Conservation (phyloP, 305 asterid species). For the Solanum aculeatissimum region DNA sequence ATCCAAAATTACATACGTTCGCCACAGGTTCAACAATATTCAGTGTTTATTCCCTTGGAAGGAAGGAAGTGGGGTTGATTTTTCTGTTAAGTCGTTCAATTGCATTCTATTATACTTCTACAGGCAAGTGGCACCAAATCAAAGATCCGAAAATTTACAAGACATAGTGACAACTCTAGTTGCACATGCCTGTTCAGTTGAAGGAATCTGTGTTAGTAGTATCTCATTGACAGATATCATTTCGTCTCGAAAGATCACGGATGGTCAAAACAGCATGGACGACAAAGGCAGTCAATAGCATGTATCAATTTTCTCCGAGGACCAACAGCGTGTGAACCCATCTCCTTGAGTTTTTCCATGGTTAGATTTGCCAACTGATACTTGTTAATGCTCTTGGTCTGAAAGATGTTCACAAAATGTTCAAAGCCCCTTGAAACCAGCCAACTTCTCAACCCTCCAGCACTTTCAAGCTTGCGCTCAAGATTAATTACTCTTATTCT, state of each 20-base stretch:
- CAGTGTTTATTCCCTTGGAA: too few species aligned
- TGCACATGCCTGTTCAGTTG: not conserved
- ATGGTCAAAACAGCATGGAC: constrained; percentile 63
- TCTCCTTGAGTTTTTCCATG: constrained; percentile 79
- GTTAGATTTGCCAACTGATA: constrained; percentile 73
- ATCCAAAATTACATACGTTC: not conserved
- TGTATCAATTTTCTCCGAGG: constrained; percentile 92
- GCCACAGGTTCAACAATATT: not conserved
- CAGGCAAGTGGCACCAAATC: not conserved
- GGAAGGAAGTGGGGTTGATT: not conserved
- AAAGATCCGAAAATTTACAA: not conserved
- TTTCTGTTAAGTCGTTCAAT: not conserved
- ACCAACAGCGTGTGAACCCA: constrained; percentile 81
- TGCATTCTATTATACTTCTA: not conserved
- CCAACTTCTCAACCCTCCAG: constrained; percentile 90
- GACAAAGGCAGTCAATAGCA: constrained; percentile 82
- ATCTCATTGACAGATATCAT: not conserved
- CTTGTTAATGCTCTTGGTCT: constrained; percentile 36
- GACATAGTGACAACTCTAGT: not conserved
- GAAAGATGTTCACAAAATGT: constrained; percentile 48
- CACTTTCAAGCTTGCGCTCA: constrained; percentile 53
- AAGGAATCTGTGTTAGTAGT: not conserved
- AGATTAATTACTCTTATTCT: constrained; percentile 54
- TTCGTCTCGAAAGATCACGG: not conserved
- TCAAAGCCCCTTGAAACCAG: constrained; percentile 66